phyloP scores from a whole-genome alignment of 176 grass and related monocot genomes.

The Oropetium thomaeum region DNA sequence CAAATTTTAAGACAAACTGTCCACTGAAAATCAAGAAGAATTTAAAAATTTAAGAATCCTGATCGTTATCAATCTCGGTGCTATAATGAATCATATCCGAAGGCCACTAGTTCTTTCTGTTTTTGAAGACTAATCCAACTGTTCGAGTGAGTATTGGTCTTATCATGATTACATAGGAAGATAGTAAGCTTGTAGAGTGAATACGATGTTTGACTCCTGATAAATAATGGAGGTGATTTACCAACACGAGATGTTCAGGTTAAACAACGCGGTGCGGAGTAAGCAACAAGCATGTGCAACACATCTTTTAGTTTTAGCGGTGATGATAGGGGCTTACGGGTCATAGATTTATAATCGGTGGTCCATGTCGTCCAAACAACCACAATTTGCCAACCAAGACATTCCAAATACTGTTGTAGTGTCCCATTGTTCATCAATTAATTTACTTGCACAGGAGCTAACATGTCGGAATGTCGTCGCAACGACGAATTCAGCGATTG shows the following conservation, averaged over 20 bases:
- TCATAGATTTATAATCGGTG: conserved; percentile 38
- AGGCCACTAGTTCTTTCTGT: not conserved
- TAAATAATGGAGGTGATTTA: conserved; percentile 9
- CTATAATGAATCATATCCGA: conserved; percentile 19
- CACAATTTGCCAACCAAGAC: no score
- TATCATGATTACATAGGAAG: conserved; percentile 12
- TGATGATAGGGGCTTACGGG: not conserved
- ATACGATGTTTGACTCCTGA: not conserved
- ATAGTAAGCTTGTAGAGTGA: not conserved
- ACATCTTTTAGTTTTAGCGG: no score
- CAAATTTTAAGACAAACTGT: not conserved
- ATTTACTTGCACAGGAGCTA: conserved; percentile 43
- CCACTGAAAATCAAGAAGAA: not conserved
- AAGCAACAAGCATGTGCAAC: no score
- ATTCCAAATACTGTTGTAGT: no score
- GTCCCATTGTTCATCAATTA: conserved; percentile 24
- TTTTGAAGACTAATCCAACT: not conserved
- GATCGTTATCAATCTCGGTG: not conserved
- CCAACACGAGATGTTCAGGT: not conserved
- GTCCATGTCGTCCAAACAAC: conserved; percentile 25
- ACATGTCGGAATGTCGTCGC: conserved; percentile 28
- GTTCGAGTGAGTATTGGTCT: not conserved
- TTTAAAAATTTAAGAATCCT: not conserved
- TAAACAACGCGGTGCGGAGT: conserved; percentile 34
- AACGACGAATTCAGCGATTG: conserved; percentile 67